phyloP scores from a whole-genome alignment of 1,139 yeast genomes.

The Saccharomyces uvarum region DNA sequence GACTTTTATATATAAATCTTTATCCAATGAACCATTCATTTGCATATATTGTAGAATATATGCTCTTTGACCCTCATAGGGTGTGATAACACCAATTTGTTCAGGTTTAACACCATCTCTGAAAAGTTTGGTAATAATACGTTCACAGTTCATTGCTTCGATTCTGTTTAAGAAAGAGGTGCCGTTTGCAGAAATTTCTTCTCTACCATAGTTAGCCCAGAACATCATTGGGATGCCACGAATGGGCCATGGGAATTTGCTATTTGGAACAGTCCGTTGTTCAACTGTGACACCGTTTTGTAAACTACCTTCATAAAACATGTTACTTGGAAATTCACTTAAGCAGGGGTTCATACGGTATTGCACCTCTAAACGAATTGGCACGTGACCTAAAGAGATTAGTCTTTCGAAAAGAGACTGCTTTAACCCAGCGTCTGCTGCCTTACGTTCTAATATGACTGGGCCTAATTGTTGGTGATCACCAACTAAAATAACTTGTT shows the following conservation, averaged over 20 bases:
- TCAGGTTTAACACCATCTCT: constrained; percentile 72
- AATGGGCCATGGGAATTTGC: constrained; percentile 86
- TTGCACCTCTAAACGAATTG: constrained; percentile 82
- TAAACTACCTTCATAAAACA: constrained; percentile 87
- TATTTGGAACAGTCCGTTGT: constrained; percentile 50
- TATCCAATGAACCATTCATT: constrained; percentile 60
- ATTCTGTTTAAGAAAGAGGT: constrained; percentile 80
- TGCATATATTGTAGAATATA: constrained; percentile 74
- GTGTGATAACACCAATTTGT: constrained; percentile 89
- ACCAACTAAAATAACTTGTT: constrained; percentile 84
- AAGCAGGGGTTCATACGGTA: constrained; percentile 91
- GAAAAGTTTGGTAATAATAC: constrained; percentile 64
- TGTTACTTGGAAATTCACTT: constrained; percentile 81
- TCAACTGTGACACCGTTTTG: constrained; percentile 85
- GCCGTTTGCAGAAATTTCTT: constrained; percentile 78
- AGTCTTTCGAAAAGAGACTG: constrained; percentile 84
- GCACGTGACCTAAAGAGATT: constrained; percentile 76
- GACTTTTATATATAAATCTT: constrained; percentile 58
- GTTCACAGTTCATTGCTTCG: constrained; percentile 88
- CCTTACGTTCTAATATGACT: constrained; percentile 69
- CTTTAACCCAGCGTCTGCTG: constrained; percentile 77
- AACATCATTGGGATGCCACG: constrained; percentile 83
- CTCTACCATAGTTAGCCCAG: constrained; percentile 86
- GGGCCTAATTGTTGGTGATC: constrained; percentile 96
- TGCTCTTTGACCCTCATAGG: constrained; percentile 90